These are phyloP conservation scores for Fennellomyces sp. DNA, from an alignment of 371 early-diverging fungal species.

Conservation along the genomic window DNA sequence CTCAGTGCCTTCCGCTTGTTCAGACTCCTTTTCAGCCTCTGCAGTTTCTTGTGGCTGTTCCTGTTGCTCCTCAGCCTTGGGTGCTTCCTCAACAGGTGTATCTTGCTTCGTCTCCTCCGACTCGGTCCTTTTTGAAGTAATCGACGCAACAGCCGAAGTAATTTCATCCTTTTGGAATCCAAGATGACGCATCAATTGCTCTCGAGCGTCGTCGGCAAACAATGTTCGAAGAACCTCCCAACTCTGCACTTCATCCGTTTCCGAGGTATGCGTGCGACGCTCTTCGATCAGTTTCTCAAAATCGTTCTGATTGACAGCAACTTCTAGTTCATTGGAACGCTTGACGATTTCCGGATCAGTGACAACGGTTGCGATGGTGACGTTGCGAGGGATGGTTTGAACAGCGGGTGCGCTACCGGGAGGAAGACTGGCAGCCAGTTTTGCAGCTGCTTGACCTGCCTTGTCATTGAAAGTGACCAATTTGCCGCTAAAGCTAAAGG, in stretches of 20 bases:
- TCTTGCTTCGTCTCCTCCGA: constrained; percentile 16
- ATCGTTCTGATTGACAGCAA: constrained; percentile 54
- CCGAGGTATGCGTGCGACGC: constrained; percentile 48
- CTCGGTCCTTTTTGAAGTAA: constrained; percentile 28
- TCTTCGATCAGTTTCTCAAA: constrained; percentile 63
- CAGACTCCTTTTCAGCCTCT: constrained; percentile 12
- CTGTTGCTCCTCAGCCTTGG: background rate
- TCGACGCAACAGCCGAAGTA: constrained; percentile 47
- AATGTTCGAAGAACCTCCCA: constrained; percentile 89
- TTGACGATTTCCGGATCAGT: constrained; percentile 68
- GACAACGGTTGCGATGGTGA: constrained; percentile 53
- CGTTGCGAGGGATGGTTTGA: constrained; percentile 43
- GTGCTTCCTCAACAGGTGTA: constrained; percentile 16
- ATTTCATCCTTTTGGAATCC: constrained; percentile 80
- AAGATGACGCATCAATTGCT: constrained; percentile 82
- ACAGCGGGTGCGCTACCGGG: constrained; percentile 52
- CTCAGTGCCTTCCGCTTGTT: constrained; percentile 6
- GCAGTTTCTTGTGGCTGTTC: constrained; percentile 2
- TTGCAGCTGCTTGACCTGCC: constrained; percentile 44
- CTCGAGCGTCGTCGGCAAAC: constrained; percentile 80
- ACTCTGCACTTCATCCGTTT: constrained; percentile 63
- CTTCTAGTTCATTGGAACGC: constrained; percentile 67
- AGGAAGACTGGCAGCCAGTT: constrained; percentile 44
- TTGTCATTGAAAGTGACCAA: constrained; percentile 72
- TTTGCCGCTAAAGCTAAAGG: constrained; percentile 92